Evolutionary conservation across 768 basidiomycete species (phyloP).

Genomic region (Austroboletus eburneus): DNA sequence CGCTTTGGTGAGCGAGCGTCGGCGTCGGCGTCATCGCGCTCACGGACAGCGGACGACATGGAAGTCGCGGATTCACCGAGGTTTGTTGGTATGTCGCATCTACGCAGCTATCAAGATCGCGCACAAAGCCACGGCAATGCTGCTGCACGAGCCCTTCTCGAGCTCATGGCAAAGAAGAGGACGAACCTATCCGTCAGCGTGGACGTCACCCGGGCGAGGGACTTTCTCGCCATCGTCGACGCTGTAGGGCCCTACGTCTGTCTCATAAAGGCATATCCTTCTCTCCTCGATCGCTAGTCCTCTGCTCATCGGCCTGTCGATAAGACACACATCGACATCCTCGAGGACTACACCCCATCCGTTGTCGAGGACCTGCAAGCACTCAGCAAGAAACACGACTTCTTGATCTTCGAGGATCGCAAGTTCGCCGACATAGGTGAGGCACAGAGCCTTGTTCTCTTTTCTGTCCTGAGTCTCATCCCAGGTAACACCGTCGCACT

Average conservation of each 20-base stretch:
- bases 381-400: constrained; percentile 79
- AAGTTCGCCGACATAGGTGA: constrained; percentile 98
- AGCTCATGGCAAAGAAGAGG: constrained; percentile 80
- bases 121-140: constrained; percentile 60
- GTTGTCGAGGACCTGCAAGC: constrained; percentile 65
- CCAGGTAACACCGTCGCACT: constrained; percentile 93
- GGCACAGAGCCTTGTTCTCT: constrained; percentile 12
- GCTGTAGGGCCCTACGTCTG: constrained; percentile 87
- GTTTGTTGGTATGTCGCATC: too few relatives aligned
- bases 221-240: constrained; percentile 83
- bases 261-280: constrained; percentile 77
- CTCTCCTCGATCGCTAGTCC: constrained; percentile 5
- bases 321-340: constrained; percentile 95
- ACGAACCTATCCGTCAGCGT: constrained; percentile 95
- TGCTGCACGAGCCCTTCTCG: constrained; percentile 73
- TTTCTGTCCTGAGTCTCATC: constrained; percentile 2
- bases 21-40: constrained; percentile 47
- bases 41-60: constrained; percentile 36
- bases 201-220: constrained; percentile 77
- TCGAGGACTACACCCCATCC: constrained; percentile 81
- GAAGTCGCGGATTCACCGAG: not conserved
- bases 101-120: constrained; percentile 59
- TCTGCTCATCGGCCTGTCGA: constrained; percentile 24
- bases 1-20: constrained; percentile 39
- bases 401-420: constrained; percentile 96